A percentile compares a stretch with the other conserved stretches of the same genome.
phyloP scores from a whole-genome alignment of 2,329 filamentous ascomycete species.

The Emericellopsis cladophorae region DNA sequence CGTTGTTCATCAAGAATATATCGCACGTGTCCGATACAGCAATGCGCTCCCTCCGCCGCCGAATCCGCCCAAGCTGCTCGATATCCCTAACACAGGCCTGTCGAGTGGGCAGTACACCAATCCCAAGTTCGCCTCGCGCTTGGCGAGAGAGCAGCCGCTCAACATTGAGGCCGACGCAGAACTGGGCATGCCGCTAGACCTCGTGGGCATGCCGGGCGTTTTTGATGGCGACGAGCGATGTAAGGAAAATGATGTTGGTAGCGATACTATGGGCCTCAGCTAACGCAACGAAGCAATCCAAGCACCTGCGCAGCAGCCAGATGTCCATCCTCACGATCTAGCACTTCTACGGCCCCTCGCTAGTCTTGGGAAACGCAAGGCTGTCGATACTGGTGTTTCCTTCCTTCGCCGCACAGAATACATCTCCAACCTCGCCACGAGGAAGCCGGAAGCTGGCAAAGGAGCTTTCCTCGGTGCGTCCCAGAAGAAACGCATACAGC shows the following conservation, averaged over 20 bases:
- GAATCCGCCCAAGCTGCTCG: conserved; percentile 88
- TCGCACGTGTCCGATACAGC: conserved; percentile 87
- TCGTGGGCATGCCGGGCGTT: conserved; percentile 87
- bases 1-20: conserved; percentile 84
- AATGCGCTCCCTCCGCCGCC: conserved; percentile 92
- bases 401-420: conserved; percentile 96
- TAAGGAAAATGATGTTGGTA: conserved; percentile 27
- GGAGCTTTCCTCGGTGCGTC: conserved; percentile 18
- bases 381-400: conserved; percentile 66
- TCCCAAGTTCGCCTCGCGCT: conserved; percentile 75
- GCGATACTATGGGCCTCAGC: background rate
- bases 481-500: conserved; percentile 19
- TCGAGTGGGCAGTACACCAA: conserved; percentile 80
- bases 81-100: conserved; percentile 89
- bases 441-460: conserved; percentile 33
- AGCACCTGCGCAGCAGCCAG: conserved; percentile 56
- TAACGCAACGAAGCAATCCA: conserved; percentile 55
- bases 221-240: conserved; percentile 93
- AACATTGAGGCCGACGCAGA: conserved; percentile 98
- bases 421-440: conserved; percentile 53
- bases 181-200: conserved; percentile 90
- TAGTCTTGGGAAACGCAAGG: conserved; percentile 72
- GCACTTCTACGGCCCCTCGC: conserved; percentile 72
- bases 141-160: conserved; percentile 82
- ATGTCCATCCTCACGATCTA: conserved; percentile 72